phyloP scores from a whole-genome alignment of 495 filamentous ascomycete genomes.

The Penicillium cosmopolitanum region DNA sequence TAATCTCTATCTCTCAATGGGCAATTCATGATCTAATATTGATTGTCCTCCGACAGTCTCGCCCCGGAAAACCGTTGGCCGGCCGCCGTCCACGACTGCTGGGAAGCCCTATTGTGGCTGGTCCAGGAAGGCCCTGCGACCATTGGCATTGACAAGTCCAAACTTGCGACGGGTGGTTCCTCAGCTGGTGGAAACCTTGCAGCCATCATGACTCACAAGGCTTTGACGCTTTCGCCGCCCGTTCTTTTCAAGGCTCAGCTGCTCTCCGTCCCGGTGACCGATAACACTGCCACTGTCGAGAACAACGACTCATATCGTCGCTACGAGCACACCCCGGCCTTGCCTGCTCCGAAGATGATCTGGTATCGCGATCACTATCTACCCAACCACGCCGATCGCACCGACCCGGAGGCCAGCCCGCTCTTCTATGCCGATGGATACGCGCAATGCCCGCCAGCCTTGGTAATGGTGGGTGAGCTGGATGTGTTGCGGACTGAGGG shows the following conservation, averaged over 20 bases:
- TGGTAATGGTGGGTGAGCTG: slow-evolving; percentile 59
- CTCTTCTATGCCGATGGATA: slow-evolving; percentile 54
- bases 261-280: slow-evolving; percentile 61
- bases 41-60: slow-evolving; percentile 26
- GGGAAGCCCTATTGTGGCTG: slow-evolving; percentile 61
- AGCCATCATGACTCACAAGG: slow-evolving; percentile 58
- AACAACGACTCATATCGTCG: slow-evolving; percentile 52
- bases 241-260: slow-evolving; percentile 53
- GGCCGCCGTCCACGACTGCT: slow-evolving; percentile 59
- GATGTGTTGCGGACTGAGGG: slow-evolving; percentile 60
- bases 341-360: slow-evolving; percentile 59
- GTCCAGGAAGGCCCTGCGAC: slow-evolving; percentile 39
- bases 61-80: slow-evolving; percentile 61
- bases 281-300: slow-evolving; percentile 54
- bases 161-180: slow-evolving; percentile 57
- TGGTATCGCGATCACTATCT: slow-evolving; percentile 64
- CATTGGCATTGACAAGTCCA: slow-evolving; percentile 48
- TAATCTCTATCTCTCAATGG: background rate
- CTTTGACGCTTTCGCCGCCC: slow-evolving; percentile 43
- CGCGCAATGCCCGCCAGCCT: slow-evolving; percentile 50
- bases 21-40: background rate
- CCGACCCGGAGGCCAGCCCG: slow-evolving; percentile 57
- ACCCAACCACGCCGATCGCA: slow-evolving; percentile 46
- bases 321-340: slow-evolving; percentile 53
- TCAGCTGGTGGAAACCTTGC: slow-evolving; percentile 62